Evolutionary conservation across 202 grass and related monocot genomes (phyloP).

Genomic region (Zoysia matrella): DNA sequence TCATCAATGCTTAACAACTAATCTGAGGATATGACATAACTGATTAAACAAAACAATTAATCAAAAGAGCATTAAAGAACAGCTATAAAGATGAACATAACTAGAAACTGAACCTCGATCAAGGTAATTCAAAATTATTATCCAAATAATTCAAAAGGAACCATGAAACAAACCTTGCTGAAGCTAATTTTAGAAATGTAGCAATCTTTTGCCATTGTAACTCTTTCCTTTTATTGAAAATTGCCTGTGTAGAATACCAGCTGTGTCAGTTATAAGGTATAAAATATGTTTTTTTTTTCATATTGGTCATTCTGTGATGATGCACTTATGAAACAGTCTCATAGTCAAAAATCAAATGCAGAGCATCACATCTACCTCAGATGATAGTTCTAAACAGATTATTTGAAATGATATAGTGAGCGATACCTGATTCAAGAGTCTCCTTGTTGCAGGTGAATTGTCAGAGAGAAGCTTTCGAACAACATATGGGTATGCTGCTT

Average conservation of each 20-base stretch:
- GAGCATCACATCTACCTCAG: neutral
- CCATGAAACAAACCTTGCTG: slow-evolving; percentile 54
- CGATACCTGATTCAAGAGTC: slow-evolving; percentile 81
- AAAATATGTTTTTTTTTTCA: too few species aligned
- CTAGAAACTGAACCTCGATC: slow-evolving; percentile 44
- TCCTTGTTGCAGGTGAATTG: slow-evolving; percentile 82
- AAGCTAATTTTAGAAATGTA: slow-evolving; percentile 70
- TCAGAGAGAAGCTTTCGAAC: slow-evolving; percentile 82
- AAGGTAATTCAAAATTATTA: slow-evolving; percentile 40
- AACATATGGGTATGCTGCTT: slow-evolving; percentile 94
- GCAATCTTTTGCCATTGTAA: slow-evolving; percentile 81
- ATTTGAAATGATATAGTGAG: slow-evolving; percentile 12
- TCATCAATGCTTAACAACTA: slow-evolving; percentile 4
- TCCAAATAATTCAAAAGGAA: slow-evolving; percentile 29
- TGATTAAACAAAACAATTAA: neutral
- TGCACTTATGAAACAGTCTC: slow-evolving; percentile 4
- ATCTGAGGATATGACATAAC: neutral
- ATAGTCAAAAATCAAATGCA: neutral
- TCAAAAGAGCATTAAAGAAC: neutral
- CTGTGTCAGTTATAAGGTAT: slow-evolving; percentile 17
- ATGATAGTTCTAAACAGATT: slow-evolving; percentile 1
- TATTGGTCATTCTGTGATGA: neutral
- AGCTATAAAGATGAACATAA: slow-evolving; percentile 18
- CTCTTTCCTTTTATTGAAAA: slow-evolving; percentile 86
- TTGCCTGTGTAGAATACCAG: slow-evolving; percentile 50